Conservation (phyloP, 1,284 basidiomycete genomes). For the Cryptococcus amylolentus region DNA sequence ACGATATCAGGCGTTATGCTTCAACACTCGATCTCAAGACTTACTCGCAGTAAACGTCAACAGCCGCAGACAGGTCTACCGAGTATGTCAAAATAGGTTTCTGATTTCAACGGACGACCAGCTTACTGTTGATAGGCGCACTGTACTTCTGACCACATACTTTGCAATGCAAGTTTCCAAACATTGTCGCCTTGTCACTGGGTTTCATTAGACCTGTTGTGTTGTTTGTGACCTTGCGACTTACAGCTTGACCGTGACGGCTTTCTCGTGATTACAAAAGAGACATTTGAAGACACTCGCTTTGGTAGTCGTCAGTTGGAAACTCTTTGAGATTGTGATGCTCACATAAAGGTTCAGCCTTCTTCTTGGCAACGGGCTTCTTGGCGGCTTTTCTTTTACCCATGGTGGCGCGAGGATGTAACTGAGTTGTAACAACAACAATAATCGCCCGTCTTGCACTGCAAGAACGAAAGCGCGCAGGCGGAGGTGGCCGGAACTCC, state of each 20-base stretch:
- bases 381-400: constrained; percentile 48
- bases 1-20: constrained; percentile 3
- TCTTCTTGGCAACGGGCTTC: constrained; percentile 38
- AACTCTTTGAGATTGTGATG: background rate
- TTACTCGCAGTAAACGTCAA: constrained; percentile 48
- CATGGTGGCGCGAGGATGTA: constrained; percentile 20
- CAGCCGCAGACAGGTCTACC: constrained; percentile 41
- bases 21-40: constrained; percentile 5
- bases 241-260: constrained; percentile 41
- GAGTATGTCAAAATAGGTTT: too few relatives aligned
- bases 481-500: constrained; percentile 3
- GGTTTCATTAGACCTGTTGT: background rate
- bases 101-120: background rate
- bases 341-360: constrained; percentile 36
- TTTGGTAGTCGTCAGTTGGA: constrained; percentile 8
- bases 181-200: constrained; percentile 44
- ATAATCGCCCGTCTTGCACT: background rate
- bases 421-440: background rate
- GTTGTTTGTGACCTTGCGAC: constrained; percentile 2
- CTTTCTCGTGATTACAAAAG: constrained; percentile 48
- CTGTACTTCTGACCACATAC: constrained; percentile 41
- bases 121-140: constrained; percentile 43
- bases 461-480: background rate
- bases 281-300: constrained; percentile 49
- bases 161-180: constrained; percentile 40